Conservation (phyloP, 371 early-diverging fungal species). For the Dinochytrium kinnereticum region DNA sequence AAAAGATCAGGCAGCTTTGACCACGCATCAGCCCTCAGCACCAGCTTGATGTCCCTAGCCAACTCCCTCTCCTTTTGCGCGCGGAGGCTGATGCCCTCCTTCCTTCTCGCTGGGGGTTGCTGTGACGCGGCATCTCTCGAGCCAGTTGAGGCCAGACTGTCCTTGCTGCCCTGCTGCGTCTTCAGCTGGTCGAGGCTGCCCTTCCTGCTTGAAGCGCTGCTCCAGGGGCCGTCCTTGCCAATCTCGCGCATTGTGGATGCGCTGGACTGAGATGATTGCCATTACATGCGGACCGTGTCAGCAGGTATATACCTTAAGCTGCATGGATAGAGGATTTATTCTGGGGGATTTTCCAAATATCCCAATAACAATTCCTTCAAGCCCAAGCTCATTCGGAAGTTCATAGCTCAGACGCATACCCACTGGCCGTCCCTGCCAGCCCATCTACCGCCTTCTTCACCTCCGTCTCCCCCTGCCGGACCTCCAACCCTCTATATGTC, state of each 20-base stretch:
- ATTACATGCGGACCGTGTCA: too few relatives aligned
- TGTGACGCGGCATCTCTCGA: neutral
- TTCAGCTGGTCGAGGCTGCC: neutral
- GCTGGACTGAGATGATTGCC: too few relatives aligned
- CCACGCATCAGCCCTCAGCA: conserved; percentile 28
- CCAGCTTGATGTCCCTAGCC: conserved; percentile 27
- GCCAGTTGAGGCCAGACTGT: neutral
- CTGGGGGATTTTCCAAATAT: too few relatives aligned
- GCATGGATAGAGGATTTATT: too few relatives aligned
- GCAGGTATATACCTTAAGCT: too few relatives aligned
- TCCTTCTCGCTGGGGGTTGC: too few relatives aligned
- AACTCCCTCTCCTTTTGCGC: conserved; percentile 33
- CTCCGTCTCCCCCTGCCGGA: conserved; percentile 68
- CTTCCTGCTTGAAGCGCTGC: too few relatives aligned
- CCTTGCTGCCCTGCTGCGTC: neutral
- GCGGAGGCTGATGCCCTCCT: conserved; percentile 19
- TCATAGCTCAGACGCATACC: conserved; percentile 55
- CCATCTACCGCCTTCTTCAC: conserved; percentile 77
- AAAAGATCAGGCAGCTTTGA: conserved; percentile 26
- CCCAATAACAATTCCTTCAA: too few relatives aligned
- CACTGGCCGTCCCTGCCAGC: conserved; percentile 84
- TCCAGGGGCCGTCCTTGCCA: too few relatives aligned
- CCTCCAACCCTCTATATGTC: conserved; percentile 81
- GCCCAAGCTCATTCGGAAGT: too few relatives aligned
- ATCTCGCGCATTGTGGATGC: too few relatives aligned